Evolutionary conservation across 2,329 filamentous ascomycete species (phyloP).

Genomic region (Cyclaneusma minus): DNA sequence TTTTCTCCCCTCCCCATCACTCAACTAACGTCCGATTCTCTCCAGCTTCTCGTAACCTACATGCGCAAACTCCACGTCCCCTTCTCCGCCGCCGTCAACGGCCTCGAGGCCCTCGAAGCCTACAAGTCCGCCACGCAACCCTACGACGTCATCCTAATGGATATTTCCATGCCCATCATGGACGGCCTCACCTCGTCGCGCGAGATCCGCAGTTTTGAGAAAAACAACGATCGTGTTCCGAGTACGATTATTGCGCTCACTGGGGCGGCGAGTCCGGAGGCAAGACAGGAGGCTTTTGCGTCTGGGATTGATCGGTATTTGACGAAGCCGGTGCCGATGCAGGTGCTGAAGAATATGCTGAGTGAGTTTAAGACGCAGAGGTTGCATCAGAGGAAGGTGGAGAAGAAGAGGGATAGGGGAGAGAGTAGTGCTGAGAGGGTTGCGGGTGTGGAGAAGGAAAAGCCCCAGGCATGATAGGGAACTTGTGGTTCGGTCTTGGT

Average conservation of each 20-base stretch:
- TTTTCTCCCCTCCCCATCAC: too few species aligned
- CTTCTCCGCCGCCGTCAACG: constrained; percentile 25
- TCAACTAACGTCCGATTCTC: too few species aligned
- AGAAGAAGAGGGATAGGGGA: too few species aligned
- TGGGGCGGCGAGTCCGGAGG: constrained; percentile 9
- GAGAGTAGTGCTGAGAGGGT: too few species aligned
- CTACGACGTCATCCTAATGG: constrained; percentile 19
- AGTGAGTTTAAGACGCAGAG: too few species aligned
- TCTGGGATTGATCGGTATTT: constrained; percentile 13
- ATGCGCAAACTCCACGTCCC: constrained; percentile 15
- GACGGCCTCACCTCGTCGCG: constrained; percentile 17
- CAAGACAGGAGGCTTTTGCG: constrained; percentile 10
- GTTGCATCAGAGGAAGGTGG: too few species aligned
- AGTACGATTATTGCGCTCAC: constrained; percentile 16
- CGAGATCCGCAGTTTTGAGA: constrained; percentile 16
- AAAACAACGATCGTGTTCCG: too few species aligned
- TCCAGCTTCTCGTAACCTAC: constrained; percentile 14
- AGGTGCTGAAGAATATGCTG: too few species aligned
- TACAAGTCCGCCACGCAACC: too few species aligned
- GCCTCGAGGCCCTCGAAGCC: constrained; percentile 27
- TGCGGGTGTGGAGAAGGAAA: too few species aligned
- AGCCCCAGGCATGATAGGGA: too few species aligned
- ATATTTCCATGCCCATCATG: constrained; percentile 18
- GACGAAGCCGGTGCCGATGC: constrained; percentile 16
- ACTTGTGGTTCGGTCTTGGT: too few species aligned